These are phyloP conservation scores for Aotearoamyces nothofagi DNA, from an alignment of 2,329 filamentous ascomycete species.

Conservation along the genomic window DNA sequence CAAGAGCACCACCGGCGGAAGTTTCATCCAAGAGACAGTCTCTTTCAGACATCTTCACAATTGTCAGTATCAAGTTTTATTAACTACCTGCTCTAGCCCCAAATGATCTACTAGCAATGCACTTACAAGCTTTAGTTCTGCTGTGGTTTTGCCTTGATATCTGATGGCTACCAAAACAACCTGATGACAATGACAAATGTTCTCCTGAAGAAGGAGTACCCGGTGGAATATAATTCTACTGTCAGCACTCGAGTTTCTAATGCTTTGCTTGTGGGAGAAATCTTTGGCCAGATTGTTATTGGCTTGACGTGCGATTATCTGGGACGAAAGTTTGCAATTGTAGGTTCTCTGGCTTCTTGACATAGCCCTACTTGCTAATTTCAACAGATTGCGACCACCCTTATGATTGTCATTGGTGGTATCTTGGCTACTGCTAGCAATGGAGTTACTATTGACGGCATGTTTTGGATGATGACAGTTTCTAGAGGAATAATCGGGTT, in stretches of 20 bases:
- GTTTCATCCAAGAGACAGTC: constrained; percentile 12
- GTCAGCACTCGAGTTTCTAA: constrained; percentile 25
- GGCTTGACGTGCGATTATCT: constrained; percentile 28
- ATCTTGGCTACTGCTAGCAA: constrained; percentile 28
- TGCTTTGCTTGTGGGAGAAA: constrained; percentile 24
- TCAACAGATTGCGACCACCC: constrained; percentile 27
- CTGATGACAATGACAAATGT: constrained; percentile 22
- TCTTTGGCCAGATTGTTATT: constrained; percentile 25
- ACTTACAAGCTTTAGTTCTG: constrained; percentile 10
- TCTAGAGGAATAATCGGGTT: constrained; percentile 31
- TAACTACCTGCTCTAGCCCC: background rate
- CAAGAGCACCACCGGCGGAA: constrained; percentile 3
- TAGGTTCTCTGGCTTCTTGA: too few species aligned
- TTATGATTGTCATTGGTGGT: constrained; percentile 29
- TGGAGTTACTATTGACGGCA: constrained; percentile 28
- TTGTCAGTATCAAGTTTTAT: constrained; percentile 6
- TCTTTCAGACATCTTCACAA: constrained; percentile 16
- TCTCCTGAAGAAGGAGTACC: constrained; percentile 15
- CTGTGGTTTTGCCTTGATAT: constrained; percentile 17
- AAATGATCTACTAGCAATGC: too few species aligned
- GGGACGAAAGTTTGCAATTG: constrained; percentile 29
- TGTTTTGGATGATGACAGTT: constrained; percentile 37
- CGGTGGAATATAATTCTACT: constrained; percentile 8
- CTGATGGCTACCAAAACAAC: constrained; percentile 22
- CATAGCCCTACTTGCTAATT: too few species aligned